Percentiles rank a stretch among this genome's conserved stretches.
Conservation (phyloP, 2,329 filamentous ascomycete species). For the Penicillium olsonii region DNA sequence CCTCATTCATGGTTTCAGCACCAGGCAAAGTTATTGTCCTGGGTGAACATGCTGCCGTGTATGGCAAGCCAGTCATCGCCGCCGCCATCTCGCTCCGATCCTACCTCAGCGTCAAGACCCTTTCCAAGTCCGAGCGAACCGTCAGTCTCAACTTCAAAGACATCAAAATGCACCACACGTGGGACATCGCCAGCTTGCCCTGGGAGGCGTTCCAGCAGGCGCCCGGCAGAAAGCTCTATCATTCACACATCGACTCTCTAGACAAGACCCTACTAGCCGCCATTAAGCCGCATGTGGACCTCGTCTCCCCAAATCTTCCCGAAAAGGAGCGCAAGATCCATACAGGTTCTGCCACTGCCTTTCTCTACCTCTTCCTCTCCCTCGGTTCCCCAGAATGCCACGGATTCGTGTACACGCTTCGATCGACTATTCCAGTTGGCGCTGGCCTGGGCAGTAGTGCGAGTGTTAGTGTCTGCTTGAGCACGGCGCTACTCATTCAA, state of each 20-base stretch:
- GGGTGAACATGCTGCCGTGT: constrained; percentile 96
- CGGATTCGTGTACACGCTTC: constrained; percentile 82
- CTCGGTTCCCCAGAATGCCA: constrained; percentile 77
- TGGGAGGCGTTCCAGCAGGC: constrained; percentile 80
- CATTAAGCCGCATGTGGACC: constrained; percentile 73
- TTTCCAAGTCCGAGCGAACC: constrained; percentile 89
- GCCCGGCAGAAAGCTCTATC: constrained; percentile 90
- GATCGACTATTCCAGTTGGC: constrained; percentile 89
- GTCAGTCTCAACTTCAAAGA: constrained; percentile 89
- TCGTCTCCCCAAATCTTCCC: constrained; percentile 67
- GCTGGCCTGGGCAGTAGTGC: constrained; percentile 90
- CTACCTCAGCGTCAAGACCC: constrained; percentile 90
- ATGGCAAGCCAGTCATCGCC: constrained; percentile 94
- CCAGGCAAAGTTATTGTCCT: constrained; percentile 98
- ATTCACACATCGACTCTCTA: constrained; percentile 79
- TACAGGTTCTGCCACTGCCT: constrained; percentile 75
- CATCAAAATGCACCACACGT: constrained; percentile 83
- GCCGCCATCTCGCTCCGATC: constrained; percentile 93
- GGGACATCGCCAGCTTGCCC: constrained; percentile 89
- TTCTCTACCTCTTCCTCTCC: constrained; percentile 90
- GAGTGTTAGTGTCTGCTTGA: constrained; percentile 87
- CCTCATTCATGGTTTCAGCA: constrained; percentile 95
- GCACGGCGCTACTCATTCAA: constrained; percentile 83
- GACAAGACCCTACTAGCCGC: constrained; percentile 80
- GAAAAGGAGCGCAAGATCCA: constrained; percentile 81